Percentiles rank a stretch among this genome's conserved stretches.
These are phyloP conservation scores for Ustilago sp. DNA, from an alignment of 1,284 basidiomycete species.

Conservation along the genomic window DNA sequence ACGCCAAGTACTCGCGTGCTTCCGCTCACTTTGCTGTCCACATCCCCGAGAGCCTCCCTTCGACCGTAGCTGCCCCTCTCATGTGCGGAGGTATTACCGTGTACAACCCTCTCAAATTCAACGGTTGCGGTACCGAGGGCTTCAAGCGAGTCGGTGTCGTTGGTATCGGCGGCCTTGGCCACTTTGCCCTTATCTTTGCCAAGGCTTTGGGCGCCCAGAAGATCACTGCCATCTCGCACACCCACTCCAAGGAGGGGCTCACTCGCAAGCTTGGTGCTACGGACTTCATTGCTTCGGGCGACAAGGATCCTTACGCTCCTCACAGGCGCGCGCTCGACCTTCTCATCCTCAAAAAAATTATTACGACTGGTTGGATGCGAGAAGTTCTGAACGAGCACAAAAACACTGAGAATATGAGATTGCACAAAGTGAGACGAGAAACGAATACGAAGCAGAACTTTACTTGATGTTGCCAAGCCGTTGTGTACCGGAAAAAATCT, in stretches of 20 bases:
- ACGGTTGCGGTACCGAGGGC: constrained; percentile 56
- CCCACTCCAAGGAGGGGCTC: constrained; percentile 54
- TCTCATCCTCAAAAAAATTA: constrained; percentile 68
- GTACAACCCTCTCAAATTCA: constrained; percentile 62
- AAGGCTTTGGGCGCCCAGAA: constrained; percentile 60
- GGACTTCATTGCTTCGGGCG: constrained; percentile 54
- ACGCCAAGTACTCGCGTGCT: constrained; percentile 60
- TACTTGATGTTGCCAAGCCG: constrained; percentile 63
- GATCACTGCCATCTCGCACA: constrained; percentile 61
- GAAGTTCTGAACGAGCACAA: not conserved
- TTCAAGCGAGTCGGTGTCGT: constrained; percentile 63
- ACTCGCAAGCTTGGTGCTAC: constrained; percentile 59
- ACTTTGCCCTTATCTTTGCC: constrained; percentile 62
- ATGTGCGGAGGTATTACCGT: constrained; percentile 67
- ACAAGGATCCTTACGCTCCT: constrained; percentile 44
- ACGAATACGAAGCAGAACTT: not conserved
- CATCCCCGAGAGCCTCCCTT: constrained; percentile 62
- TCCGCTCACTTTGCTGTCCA: constrained; percentile 63
- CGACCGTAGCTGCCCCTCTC: constrained; percentile 60
- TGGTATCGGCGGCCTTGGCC: constrained; percentile 62
- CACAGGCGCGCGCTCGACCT: constrained; percentile 71
- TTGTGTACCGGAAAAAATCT: constrained; percentile 66
- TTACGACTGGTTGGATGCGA: too few species aligned
- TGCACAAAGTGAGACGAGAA: not conserved
- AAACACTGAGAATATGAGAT: not conserved